Conservation (phyloP, 78 protist genomes). For the Dictyostelium intermedium region DNA sequence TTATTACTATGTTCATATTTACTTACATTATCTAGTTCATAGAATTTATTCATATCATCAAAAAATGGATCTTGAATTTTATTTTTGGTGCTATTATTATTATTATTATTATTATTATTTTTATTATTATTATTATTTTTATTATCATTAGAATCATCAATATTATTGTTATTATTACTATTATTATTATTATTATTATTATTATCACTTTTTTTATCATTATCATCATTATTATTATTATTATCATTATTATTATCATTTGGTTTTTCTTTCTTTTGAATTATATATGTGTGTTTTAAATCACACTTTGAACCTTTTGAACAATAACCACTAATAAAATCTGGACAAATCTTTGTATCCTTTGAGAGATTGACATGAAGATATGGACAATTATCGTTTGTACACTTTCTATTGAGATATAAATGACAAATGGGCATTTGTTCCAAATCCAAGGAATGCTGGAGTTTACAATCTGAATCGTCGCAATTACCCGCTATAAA, state of each 20-base stretch:
- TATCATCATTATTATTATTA: not conserved
- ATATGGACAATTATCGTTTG: conserved; percentile 54
- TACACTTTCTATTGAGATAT: conserved; percentile 28
- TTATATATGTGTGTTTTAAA: conserved; percentile 28
- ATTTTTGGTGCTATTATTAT: not conserved
- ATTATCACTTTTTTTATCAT: not conserved
- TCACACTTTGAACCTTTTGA: conserved; percentile 50
- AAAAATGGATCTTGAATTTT: not conserved
- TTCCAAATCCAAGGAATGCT: conserved; percentile 29
- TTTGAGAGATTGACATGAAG: conserved; percentile 59
- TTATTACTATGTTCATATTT: not conserved
- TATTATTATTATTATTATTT: not conserved
- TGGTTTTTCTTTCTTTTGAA: not conserved
- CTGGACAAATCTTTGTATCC: conserved; percentile 68
- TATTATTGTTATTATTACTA: not conserved
- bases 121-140: not conserved
- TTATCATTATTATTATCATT: not conserved
- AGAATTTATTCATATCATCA: not conserved
- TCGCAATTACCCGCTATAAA: conserved; percentile 28
- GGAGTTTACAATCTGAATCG: conserved; percentile 17
- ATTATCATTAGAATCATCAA: not conserved
- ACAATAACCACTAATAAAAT: conserved; percentile 51
- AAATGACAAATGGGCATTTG: conserved; percentile 72
- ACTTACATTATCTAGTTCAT: not conserved
- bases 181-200: not conserved